A percentile compares a stretch with the other conserved stretches of the same genome.
These are phyloP conservation scores for Russula compacta DNA, from an alignment of 768 basidiomycete genomes.

Conservation along the genomic window DNA sequence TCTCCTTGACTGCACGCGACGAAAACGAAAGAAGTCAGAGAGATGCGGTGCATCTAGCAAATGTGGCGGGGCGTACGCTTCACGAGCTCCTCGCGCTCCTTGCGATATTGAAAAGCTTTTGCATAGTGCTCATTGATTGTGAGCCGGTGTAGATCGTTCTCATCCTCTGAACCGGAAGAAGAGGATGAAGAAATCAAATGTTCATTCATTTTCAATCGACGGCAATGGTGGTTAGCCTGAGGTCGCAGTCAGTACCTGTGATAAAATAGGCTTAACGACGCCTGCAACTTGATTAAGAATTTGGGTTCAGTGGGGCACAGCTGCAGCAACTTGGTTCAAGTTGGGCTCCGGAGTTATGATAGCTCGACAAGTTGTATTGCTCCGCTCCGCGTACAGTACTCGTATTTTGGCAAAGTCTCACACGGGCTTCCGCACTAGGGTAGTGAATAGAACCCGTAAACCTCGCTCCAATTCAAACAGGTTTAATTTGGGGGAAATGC, in stretches of 20 bases:
- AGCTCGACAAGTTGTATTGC: no score
- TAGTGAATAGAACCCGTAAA: slow-evolving; percentile 10
- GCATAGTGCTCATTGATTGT: slow-evolving; percentile 72
- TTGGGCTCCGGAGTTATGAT: no score
- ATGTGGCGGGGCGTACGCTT: slow-evolving; percentile 43
- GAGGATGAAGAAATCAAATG: slow-evolving; percentile 10
- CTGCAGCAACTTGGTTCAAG: no score
- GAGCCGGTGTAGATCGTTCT: slow-evolving; percentile 37
- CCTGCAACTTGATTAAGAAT: no score
- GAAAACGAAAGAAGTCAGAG: background rate
- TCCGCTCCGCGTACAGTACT: no score
- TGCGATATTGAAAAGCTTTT: slow-evolving; percentile 74
- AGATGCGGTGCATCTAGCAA: background rate
- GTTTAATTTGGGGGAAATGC: background rate
- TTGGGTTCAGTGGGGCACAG: no score
- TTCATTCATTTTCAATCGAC: slow-evolving; percentile 4
- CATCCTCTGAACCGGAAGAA: slow-evolving; percentile 24
- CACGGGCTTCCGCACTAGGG: background rate
- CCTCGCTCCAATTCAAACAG: slow-evolving; percentile 3
- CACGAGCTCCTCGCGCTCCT: slow-evolving; percentile 77
- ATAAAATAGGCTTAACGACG: no score
- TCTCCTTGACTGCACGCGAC: slow-evolving; percentile 64
- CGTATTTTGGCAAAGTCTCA: no score
- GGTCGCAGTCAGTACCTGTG: background rate
- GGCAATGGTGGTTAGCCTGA: background rate